Evolutionary conservation across 305 asterid genomes (phyloP), one percentile per base, ranked within the genome.

Genomic region (Fraxinus greggii): DNA sequence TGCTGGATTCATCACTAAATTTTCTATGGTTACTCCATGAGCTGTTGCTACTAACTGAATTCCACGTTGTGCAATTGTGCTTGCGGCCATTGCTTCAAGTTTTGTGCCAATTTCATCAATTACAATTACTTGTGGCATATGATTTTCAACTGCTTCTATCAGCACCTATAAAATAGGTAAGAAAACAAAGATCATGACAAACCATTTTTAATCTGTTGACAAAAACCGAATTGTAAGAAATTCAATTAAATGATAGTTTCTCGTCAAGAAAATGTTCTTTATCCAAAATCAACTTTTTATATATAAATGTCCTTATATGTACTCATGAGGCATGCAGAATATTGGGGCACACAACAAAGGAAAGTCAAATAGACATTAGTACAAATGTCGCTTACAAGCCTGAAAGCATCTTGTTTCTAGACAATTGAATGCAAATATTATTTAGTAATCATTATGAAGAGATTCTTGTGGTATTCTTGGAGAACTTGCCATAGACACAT

Each of bases 41-140:
- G 98, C 98, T 82, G 98, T 95, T 72, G 97, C 98, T 87, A 95
- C 97, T 84, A 95, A 88, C 89, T 95, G 98, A 90, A 95, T 95
- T 88, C 98, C 98, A 82, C 98, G 97, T 81, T 95, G 98, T 78
- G 98, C 97, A 83, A 95, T 95, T 76, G 98, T 93, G 86, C 98
- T 90, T 81, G 98, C 98, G 61, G 98, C 98, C 78, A 90, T 69
- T 72, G 98, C 98, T 89, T 95, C 98, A 79, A 95, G 98, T 81
- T 91, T 95, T 48, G 98, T 95, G 81, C 98, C 98, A 78, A 95
- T 95, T 88, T 95, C 98, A 86, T 93, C 98, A 65, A 95, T 95
- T 85, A 95, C 98, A 84, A 94, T 94, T 79, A 93, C 97, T 94
- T 93, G 98, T 78, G 97, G 97, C 98, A 94, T 93, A 82, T 94